phyloP scores from a whole-genome alignment of 345 rosid genomes.

The Garcia nutans region DNA sequence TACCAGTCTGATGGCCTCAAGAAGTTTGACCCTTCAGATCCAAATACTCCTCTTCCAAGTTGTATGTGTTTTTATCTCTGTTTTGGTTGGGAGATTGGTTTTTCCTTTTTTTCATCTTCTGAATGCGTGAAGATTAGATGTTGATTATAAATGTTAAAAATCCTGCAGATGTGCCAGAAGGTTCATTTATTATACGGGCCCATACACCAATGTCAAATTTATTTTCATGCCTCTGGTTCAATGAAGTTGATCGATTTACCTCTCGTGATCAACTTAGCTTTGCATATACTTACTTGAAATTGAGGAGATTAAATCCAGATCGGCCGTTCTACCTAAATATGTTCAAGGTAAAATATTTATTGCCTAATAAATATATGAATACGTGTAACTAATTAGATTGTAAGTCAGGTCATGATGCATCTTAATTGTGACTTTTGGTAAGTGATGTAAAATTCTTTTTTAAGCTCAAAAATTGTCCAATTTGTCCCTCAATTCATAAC shows the following conservation, averaged over 20 bases:
- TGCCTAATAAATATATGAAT: neutral
- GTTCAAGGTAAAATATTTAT: conserved; percentile 63
- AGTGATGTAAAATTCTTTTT: neutral
- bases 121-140: neutral
- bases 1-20: conserved; percentile 80
- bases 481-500: neutral
- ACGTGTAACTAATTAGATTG: neutral
- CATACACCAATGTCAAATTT: conserved; percentile 95
- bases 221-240: conserved; percentile 93
- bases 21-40: conserved; percentile 61
- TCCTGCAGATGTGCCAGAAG: conserved; percentile 92
- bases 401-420: neutral
- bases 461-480: neutral
- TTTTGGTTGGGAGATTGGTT: conserved; percentile 9
- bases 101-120: conserved; percentile 13
- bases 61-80: conserved; percentile 44
- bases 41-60: conserved; percentile 70
- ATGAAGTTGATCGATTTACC: conserved; percentile 88
- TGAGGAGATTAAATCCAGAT: conserved; percentile 71
- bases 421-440: neutral
- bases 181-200: conserved; percentile 82
- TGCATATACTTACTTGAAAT: conserved; percentile 84
- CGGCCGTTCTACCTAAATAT: conserved; percentile 65
- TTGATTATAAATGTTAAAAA: conserved; percentile 27
- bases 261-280: conserved; percentile 94